Evolutionary conservation across 176 grass and related monocot genomes (phyloP).

Genomic region (Calamus simplicifolius): DNA sequence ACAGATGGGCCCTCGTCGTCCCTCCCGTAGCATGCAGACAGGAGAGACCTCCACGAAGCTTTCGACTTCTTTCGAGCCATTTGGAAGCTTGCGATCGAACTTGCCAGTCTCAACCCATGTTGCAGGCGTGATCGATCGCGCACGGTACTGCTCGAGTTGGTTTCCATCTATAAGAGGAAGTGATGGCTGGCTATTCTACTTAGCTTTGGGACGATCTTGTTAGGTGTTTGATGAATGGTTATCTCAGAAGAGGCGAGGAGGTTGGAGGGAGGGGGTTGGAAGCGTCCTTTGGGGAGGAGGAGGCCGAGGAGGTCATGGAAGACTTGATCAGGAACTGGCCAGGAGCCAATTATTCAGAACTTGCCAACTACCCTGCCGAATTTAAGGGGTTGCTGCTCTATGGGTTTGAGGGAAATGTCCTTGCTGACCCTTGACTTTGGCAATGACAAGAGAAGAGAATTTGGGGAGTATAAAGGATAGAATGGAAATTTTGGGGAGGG

Average conservation of each 20-base stretch:
- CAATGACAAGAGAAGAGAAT: no score
- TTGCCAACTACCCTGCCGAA: conserved; percentile 3
- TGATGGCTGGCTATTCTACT: no score
- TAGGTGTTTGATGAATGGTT: not conserved
- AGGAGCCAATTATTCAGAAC: not conserved
- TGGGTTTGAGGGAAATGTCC: not conserved
- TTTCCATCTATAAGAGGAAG: no score
- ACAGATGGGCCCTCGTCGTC: not conserved
- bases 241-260: not conserved
- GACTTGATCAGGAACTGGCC: not conserved
- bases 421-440: not conserved
- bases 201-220: no score
- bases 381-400: not conserved
- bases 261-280: not conserved
- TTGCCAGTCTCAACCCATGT: not conserved
- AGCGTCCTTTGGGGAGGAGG: not conserved
- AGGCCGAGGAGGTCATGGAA: not conserved
- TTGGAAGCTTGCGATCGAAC: not conserved
- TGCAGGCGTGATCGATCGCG: not conserved
- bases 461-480: not conserved
- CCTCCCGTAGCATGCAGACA: conserved; percentile 47
- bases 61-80: conserved; percentile 22
- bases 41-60: conserved; percentile 39
- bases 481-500: not conserved
- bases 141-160: no score